A percentile compares a stretch with the other conserved stretches of the same genome.
phyloP scores from a whole-genome alignment of 169 alveolate genomes.

The Eimeria acervulina region DNA sequence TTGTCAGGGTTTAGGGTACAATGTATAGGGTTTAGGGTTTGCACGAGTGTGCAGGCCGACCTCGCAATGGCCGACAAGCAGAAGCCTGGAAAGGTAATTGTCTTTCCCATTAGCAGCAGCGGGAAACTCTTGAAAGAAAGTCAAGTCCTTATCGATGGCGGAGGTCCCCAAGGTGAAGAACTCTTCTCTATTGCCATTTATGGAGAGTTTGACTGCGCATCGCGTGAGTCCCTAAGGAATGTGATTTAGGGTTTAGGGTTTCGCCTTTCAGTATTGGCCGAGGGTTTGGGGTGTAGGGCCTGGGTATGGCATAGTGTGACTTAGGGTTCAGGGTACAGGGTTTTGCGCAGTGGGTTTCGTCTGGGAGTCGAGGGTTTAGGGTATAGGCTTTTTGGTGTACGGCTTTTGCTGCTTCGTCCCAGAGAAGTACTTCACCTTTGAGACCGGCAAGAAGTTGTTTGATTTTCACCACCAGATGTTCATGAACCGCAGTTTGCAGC shows the following conservation, averaged over 20 bases:
- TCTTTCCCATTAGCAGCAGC: conserved; percentile 41
- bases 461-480: conserved; percentile 74
- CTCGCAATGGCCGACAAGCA: neutral
- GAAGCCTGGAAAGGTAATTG: conserved; percentile 1
- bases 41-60: conserved; percentile 24
- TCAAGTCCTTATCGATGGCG: conserved; percentile 59
- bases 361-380: neutral
- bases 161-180: conserved; percentile 70
- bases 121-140: neutral
- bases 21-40: neutral
- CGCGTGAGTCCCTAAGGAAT: conserved; percentile 2
- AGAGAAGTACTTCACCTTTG: conserved; percentile 59
- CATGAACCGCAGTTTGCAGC: conserved; percentile 30
- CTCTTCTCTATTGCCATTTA: conserved; percentile 63
- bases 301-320: neutral
- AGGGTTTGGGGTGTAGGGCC: neutral
- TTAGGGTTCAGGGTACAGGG: neutral
- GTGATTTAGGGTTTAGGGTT: neutral
- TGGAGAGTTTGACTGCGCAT: conserved; percentile 60
- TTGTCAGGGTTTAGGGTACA: neutral
- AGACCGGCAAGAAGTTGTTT: conserved; percentile 49
- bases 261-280: neutral
- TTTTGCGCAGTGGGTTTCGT: neutral
- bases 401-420: neutral
- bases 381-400: neutral